Evolutionary conservation across 257 asterid species (phyloP), one percentile per base, ranked within the genome.

Genomic region (Solanum pinnatisectum): DNA sequence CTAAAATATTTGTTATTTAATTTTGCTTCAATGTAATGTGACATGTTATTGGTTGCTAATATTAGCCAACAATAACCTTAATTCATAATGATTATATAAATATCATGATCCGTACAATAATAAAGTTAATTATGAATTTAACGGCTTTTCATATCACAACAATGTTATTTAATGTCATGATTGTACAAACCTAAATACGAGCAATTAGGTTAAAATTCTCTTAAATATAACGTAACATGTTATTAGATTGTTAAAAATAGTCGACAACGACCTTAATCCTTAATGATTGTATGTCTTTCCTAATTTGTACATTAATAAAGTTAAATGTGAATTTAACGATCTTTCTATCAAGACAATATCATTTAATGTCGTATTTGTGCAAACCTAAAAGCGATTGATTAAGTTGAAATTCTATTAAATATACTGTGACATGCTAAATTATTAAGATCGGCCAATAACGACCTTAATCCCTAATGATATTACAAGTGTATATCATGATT

Each of bases 141-240:
- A 20, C 2, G 25, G 2, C 0, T 16, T 56, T 56, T 0, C 25
- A 20, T 20, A 56, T 20, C 11, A 56, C 25, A 11, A 7, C 2
- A 20, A 7, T 56, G 0, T 56, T 56, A 56, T 20, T 56, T 20
- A 18, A 56, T 3, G 11, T 59, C 4, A 20, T 18, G 5, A 59
- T 20, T 8, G 67, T 59, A 63, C 10, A 52, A 52, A 52, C 10
- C 63, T 52, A 52, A 60, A 63, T 23, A 10, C 14, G 2, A n/a
- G 32, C 4, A 25, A 9, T 65, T 65, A 65, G 35, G 27, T 65
- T 65, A 4, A 65, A 65, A 65, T 65, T 65, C 0, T 65, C 73
- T 25, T 65, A 65, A 25, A 23, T 63, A 3, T 6, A 70, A 70
- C 6, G 6, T 70, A 35, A 4, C 37, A 30, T 15, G 10, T 0